These are phyloP conservation scores for Aspergillus sparsus DNA, from an alignment of 495 filamentous ascomycete genomes.

Conservation along the genomic window DNA sequence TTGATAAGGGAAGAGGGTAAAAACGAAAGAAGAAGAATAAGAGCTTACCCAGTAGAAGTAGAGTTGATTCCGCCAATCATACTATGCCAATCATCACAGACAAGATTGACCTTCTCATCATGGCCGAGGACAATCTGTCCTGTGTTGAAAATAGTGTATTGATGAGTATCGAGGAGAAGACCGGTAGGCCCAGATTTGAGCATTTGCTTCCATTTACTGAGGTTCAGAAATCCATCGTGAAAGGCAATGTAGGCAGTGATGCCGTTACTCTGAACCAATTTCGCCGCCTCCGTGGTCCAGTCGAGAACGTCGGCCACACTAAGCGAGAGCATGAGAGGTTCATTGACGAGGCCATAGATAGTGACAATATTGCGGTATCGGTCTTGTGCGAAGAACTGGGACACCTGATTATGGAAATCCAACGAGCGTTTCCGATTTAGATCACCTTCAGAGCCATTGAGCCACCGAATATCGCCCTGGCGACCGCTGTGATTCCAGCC, in stretches of 20 bases:
- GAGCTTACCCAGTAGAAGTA: slow-evolving; percentile 64
- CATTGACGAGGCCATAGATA: slow-evolving; percentile 86
- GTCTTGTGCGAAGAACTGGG: slow-evolving; percentile 80
- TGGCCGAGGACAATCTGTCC: slow-evolving; percentile 73
- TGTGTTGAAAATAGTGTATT: slow-evolving; percentile 87
- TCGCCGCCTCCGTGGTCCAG: slow-evolving; percentile 68
- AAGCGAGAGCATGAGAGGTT: slow-evolving; percentile 75
- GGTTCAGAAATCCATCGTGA: slow-evolving; percentile 81
- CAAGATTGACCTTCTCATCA: slow-evolving; percentile 74
- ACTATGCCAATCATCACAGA: slow-evolving; percentile 80
- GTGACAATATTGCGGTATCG: slow-evolving; percentile 81
- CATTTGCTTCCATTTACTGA: slow-evolving; percentile 75
- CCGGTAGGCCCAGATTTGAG: slow-evolving; percentile 51
- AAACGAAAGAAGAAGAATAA: not conserved
- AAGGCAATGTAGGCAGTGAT: slow-evolving; percentile 67
- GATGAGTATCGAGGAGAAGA: slow-evolving; percentile 88
- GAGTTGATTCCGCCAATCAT: slow-evolving; percentile 73
- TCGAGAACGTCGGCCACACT: slow-evolving; percentile 57
- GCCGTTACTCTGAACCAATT: slow-evolving; percentile 69
- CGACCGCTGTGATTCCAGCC: slow-evolving; percentile 88
- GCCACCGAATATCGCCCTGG: slow-evolving; percentile 71
- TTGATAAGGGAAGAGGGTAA: not conserved
- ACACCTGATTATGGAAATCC: slow-evolving; percentile 78
- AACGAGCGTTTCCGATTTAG: slow-evolving; percentile 72
- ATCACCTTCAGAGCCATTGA: slow-evolving; percentile 67